Base-by-base conservation (phyloP, 495 filamentous ascomycete genomes). In the Aeminium ludgeri region DNA sequence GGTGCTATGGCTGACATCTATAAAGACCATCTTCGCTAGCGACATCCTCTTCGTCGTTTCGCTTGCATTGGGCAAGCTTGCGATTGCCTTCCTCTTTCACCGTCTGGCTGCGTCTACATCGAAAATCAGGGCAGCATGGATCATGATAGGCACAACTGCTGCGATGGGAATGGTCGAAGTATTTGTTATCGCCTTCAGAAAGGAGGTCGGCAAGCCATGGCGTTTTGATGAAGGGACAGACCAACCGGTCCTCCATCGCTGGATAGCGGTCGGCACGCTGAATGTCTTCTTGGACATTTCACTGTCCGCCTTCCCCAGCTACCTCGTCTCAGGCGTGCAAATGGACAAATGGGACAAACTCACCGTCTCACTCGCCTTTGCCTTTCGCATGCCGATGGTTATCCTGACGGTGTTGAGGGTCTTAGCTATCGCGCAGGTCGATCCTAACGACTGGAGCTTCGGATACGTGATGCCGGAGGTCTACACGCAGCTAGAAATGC, bases 401-500 rank as follows among this genome's bases (percentile, higher is more conserved):
- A 6, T 16, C 5, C 11, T 38, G 8, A 10, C 35, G 8, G 17
- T 19, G 23, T 10, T 38, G 19, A 7, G 34, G 27, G 34, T 29
- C 18, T 20, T 20, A 19, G 18, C 11, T 19, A 10, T 38, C 6
- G 18, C 35, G 5, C 15, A 23, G 17, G 15, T 16, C 16, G 8
- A 6, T 19, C 5, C 15, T 5, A 34, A 16, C 32, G 25, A 30
- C 20, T 31, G 5, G 4, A 6, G 6, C n/a, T 40, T 40, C 38
- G 27, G 17, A 1, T 34, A 20, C 20, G 17, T 28, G 1, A 11
- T 33, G 1, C 23, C 35, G n/a, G 43, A 32, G 12, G 20, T 45
- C 6, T 39, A 8, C 35, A 38, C 35, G 25, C 34, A 45, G 33
- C 25, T 45, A 2, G 44, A 47, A 20, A 34, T 47, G 25, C 38